Percentiles rank a stretch among this genome's conserved stretches.
phyloP scores from a whole-genome alignment of 495 filamentous ascomycete species.

The Lichenothelia convexa region DNA sequence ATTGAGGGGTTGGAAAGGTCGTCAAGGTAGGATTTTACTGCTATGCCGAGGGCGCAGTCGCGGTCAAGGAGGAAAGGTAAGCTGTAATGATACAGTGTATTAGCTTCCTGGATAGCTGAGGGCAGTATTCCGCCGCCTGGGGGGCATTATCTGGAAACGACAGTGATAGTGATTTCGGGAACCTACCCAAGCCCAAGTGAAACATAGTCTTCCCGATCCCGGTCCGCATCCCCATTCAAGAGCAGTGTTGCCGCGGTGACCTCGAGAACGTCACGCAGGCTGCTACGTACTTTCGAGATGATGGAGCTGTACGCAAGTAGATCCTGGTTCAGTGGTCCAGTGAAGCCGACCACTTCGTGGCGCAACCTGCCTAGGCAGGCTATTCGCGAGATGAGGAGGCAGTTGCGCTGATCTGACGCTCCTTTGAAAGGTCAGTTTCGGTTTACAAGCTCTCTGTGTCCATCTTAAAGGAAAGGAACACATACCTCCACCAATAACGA shows the following conservation, averaged over 20 bases:
- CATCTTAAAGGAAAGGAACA: too few species aligned
- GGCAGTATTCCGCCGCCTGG: too few species aligned
- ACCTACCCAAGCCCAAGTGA: slow-evolving; percentile 56
- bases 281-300: slow-evolving; percentile 55
- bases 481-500: too few species aligned
- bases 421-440: slow-evolving; percentile 21
- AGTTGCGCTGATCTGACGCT: slow-evolving; percentile 22
- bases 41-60: slow-evolving; percentile 69
- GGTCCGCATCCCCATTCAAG: slow-evolving; percentile 54
- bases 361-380: slow-evolving; percentile 64
- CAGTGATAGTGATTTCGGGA: slow-evolving; percentile 9
- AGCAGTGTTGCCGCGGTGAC: slow-evolving; percentile 60
- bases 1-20: slow-evolving; percentile 47
- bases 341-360: slow-evolving; percentile 78
- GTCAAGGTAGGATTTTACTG: slow-evolving; percentile 83
- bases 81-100: slow-evolving; percentile 21
- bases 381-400: slow-evolving; percentile 67
- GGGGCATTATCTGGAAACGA: too few species aligned
- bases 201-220: slow-evolving; percentile 50
- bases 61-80: slow-evolving; percentile 74
- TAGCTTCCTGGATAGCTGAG: neutral
- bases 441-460: slow-evolving; percentile 38
- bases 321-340: slow-evolving; percentile 80
- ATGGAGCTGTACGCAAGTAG: slow-evolving; percentile 75
- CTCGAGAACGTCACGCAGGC: slow-evolving; percentile 67